Conservation (phyloP, 2,329 filamentous ascomycete genomes). For the Trichoderma aggressivum region DNA sequence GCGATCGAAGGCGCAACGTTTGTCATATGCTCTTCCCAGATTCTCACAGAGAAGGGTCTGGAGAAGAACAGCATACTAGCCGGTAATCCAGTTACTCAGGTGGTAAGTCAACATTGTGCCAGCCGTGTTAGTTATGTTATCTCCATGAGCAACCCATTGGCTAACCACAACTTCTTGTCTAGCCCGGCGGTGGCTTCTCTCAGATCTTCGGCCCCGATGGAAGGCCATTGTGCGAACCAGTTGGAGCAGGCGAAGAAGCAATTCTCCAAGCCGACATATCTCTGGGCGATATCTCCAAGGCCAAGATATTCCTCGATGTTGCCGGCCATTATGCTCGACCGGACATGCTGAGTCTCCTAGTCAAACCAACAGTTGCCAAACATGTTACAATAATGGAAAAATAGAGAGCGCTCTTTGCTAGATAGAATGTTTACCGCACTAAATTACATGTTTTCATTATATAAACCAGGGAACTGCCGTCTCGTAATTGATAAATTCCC, state of each 20-base stretch:
- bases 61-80: constrained; percentile 36
- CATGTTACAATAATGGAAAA: not conserved
- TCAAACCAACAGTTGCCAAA: constrained; percentile 37
- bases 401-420: not conserved
- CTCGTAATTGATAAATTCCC: constrained; percentile 17
- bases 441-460: not conserved
- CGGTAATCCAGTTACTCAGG: constrained; percentile 37
- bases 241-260: constrained; percentile 35
- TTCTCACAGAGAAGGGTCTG: constrained; percentile 39
- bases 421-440: not conserved
- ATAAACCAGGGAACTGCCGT: constrained; percentile 19
- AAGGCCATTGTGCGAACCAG: constrained; percentile 5
- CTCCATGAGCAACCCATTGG: not conserved
- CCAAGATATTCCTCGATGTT: constrained; percentile 28
- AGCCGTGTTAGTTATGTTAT: not conserved
- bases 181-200: constrained; percentile 47
- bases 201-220: constrained; percentile 55
- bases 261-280: constrained; percentile 49
- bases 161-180: not conserved
- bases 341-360: constrained; percentile 50
- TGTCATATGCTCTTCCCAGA: constrained; percentile 39
- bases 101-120: not conserved
- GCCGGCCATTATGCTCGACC: constrained; percentile 54
- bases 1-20: constrained; percentile 44
- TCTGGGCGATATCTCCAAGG: constrained; percentile 47